These are phyloP conservation scores for Pestalotiopsis sp. DNA, from an alignment of 2,329 filamentous ascomycete species.

Conservation along the genomic window DNA sequence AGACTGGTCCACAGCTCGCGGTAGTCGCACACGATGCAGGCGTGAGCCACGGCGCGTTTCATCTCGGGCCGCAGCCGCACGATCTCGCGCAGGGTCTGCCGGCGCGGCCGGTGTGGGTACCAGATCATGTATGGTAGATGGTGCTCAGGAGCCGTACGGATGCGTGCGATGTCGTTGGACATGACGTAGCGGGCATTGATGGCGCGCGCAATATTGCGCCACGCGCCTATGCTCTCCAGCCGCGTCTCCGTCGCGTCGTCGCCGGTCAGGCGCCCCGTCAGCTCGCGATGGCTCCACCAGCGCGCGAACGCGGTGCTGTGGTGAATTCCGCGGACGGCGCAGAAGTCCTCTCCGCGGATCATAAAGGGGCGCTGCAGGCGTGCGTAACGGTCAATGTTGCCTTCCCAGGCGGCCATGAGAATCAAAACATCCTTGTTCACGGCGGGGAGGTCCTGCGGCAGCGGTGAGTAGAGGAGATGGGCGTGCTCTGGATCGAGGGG, in stretches of 20 bases:
- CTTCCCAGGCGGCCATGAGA: slow-evolving; percentile 38
- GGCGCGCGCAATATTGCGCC: slow-evolving; percentile 15
- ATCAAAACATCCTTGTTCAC: slow-evolving; percentile 42
- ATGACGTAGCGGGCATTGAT: slow-evolving; percentile 31
- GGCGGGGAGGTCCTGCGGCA: slow-evolving; percentile 38
- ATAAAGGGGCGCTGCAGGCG: slow-evolving; percentile 34
- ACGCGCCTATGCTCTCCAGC: not conserved
- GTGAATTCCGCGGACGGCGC: slow-evolving; percentile 38
- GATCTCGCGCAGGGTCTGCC: no score
- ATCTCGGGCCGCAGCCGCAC: no score
- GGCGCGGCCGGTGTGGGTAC: no score
- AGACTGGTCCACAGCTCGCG: no score
- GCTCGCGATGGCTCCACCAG: slow-evolving; percentile 28
- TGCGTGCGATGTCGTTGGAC: slow-evolving; percentile 26
- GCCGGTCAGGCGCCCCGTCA: no score
- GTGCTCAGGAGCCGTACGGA: no score
- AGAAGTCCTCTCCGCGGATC: slow-evolving; percentile 28
- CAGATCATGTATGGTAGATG: no score
- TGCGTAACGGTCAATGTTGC: slow-evolving; percentile 42
- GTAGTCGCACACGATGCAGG: no score
- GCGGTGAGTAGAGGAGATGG: slow-evolving; percentile 29
- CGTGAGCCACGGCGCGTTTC: no score
- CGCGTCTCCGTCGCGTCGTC: not conserved
- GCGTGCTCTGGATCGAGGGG: slow-evolving; percentile 15
- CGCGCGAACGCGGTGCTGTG: slow-evolving; percentile 39